phyloP scores from a whole-genome alignment of 805 yeast species.

The Myxozyma neotropica region DNA sequence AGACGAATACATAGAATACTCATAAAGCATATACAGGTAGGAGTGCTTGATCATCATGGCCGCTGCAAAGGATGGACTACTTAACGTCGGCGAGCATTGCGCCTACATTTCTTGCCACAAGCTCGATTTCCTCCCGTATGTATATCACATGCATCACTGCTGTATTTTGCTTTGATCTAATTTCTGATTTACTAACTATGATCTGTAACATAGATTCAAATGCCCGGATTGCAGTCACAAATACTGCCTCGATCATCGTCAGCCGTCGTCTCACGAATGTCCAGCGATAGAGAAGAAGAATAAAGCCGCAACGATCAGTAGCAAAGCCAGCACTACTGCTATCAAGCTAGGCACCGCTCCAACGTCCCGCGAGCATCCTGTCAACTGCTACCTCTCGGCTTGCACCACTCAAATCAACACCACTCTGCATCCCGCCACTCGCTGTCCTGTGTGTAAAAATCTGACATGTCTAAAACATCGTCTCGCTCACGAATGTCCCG shows the following conservation, averaged over 20 bases:
- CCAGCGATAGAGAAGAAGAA: conserved; percentile 10
- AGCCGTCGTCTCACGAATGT: conserved; percentile 43
- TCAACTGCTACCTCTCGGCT: conserved; percentile 17
- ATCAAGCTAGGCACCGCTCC: conserved; percentile 40
- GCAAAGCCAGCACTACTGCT: not conserved
- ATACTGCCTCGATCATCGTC: conserved; percentile 57
- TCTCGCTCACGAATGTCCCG: conserved; percentile 30
- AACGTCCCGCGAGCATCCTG: conserved; percentile 30
- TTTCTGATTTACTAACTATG: not conserved
- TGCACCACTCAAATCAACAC: conserved; percentile 25
- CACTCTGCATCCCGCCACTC: conserved; percentile 49
- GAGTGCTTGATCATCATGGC: conserved; percentile 18
- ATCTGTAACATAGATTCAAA: conserved; percentile 40
- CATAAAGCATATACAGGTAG: too few relatives aligned
- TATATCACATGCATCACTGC: too few relatives aligned
- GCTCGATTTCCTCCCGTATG: conserved; percentile 58
- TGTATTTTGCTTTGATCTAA: not conserved
- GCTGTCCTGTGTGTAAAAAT: conserved; percentile 56
- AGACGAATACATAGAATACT: not conserved
- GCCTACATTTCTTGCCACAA: conserved; percentile 48
- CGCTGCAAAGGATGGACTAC: conserved; percentile 39
- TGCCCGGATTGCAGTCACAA: conserved; percentile 53
- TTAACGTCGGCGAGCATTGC: conserved; percentile 65
- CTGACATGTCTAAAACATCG: conserved; percentile 43
- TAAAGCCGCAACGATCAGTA: not conserved